Conservation (phyloP, 2,329 filamentous ascomycete genomes). For the Aurifilum marmelostoma region DNA sequence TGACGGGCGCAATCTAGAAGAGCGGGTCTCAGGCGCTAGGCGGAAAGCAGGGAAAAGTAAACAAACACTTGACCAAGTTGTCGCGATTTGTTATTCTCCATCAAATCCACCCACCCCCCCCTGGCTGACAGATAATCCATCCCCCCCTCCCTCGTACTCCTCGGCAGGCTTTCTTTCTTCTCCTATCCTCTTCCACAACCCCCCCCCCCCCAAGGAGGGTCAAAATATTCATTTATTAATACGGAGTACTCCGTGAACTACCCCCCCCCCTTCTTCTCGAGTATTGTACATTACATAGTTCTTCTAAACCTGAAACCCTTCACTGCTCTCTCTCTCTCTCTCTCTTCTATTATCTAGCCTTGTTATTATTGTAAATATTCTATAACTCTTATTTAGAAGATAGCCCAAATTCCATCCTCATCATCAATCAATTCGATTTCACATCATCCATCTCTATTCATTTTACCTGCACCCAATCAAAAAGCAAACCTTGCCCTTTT, state of each 20-base stretch:
- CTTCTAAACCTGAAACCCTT: neutral
- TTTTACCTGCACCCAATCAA: neutral
- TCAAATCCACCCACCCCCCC: neutral
- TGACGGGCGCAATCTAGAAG: neutral
- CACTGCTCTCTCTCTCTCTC: too few relatives aligned
- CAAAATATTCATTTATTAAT: conserved; percentile 2
- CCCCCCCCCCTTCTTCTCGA: neutral
- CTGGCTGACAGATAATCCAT: neutral
- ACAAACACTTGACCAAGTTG: neutral
- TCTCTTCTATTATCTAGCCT: neutral
- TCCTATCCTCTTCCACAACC: neutral
- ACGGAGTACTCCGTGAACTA: neutral
- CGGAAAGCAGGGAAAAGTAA: conserved; percentile 6
- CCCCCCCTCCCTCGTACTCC: neutral
- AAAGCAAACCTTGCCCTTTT: neutral
- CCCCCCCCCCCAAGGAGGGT: neutral
- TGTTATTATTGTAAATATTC: neutral
- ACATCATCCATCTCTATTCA: neutral
- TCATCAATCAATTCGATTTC: neutral
- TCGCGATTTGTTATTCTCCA: neutral
- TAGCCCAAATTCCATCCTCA: neutral
- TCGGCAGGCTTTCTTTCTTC: neutral
- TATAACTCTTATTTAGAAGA: neutral
- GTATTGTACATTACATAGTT: too few relatives aligned
- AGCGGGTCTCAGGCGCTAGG: neutral